Evolutionary conservation across 2,329 filamentous ascomycete species (phyloP).

Genomic region (Ustulina deusta): DNA sequence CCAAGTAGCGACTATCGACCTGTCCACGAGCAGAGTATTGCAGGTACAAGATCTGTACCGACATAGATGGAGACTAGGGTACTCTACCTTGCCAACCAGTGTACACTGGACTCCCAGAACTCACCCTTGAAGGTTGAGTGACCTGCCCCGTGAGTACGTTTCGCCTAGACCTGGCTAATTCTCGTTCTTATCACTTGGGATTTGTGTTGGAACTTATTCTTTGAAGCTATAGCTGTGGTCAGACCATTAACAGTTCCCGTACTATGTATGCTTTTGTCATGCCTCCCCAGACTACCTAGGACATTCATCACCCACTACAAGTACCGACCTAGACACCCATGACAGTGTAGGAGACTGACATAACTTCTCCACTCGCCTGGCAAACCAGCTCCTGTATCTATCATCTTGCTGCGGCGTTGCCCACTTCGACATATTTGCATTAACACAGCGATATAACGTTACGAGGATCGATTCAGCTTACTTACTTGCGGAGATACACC

Average conservation of each 20-base stretch:
- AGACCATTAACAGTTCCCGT: slow-evolving; percentile 33
- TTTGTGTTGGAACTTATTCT: slow-evolving; percentile 39
- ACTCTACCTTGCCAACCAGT: slow-evolving; percentile 25
- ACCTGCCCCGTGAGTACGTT: slow-evolving; percentile 34
- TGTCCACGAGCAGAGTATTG: slow-evolving; percentile 41
- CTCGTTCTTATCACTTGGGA: slow-evolving; percentile 37
- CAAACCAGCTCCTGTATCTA: slow-evolving; percentile 30
- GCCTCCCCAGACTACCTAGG: slow-evolving; percentile 35
- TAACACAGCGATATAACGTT: slow-evolving; percentile 32
- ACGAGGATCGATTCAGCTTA: slow-evolving; percentile 17
- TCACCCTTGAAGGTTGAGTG: slow-evolving; percentile 39
- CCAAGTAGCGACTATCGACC: slow-evolving; percentile 47
- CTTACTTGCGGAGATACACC: slow-evolving; percentile 15
- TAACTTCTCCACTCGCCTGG: slow-evolving; percentile 39
- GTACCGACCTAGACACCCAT: slow-evolving; percentile 39
- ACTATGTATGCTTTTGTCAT: slow-evolving; percentile 33
- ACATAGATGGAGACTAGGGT: slow-evolving; percentile 31
- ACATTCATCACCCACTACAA: slow-evolving; percentile 35
- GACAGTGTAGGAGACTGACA: slow-evolving; percentile 37
- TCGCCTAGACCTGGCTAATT: slow-evolving; percentile 36
- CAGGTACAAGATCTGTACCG: slow-evolving; percentile 41
- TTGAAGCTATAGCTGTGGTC: slow-evolving; percentile 39
- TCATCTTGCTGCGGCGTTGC: slow-evolving; percentile 27
- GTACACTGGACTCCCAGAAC: slow-evolving; percentile 40
- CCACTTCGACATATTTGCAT: slow-evolving; percentile 31